Conservation (phyloP, 208 protist species). For the Trypanosoma vivax region DNA sequence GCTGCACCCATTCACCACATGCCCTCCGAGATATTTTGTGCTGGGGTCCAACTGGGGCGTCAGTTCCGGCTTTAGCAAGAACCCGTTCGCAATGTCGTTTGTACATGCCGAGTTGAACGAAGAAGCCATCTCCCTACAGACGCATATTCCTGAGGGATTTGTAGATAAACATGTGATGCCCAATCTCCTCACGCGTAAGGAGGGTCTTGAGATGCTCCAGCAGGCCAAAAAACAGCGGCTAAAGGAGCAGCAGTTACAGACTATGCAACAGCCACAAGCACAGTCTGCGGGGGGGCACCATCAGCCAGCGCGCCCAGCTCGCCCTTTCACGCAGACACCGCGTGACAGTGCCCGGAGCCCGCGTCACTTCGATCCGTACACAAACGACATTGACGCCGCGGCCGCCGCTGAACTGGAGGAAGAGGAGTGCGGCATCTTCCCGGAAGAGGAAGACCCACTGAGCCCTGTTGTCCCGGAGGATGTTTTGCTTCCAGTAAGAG, state of each 20-base stretch:
- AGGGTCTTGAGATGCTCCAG: constrained; percentile 48
- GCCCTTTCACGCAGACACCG: constrained; percentile 15
- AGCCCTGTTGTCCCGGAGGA: constrained; percentile 44
- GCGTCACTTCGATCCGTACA: constrained; percentile 7
- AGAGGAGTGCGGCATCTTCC: constrained; percentile 22
- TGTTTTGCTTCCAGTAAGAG: constrained; percentile 44
- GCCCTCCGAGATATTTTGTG: constrained; percentile 72
- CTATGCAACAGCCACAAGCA: neutral
- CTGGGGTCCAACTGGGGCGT: constrained; percentile 77
- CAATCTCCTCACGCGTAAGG: constrained; percentile 40
- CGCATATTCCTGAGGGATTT: constrained; percentile 44
- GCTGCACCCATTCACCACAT: constrained; percentile 67
- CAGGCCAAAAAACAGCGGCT: constrained; percentile 30
- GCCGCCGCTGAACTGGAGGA: constrained; percentile 30
- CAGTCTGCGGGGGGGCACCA: no score
- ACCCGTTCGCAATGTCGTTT: constrained; percentile 64
- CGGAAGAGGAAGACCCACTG: constrained; percentile 73
- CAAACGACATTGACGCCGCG: constrained; percentile 11
- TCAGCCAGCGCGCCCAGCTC: constrained; percentile 23
- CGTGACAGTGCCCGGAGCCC: constrained; percentile 24
- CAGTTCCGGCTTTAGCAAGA: constrained; percentile 37
- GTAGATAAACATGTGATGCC: constrained; percentile 53
- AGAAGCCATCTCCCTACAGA: constrained; percentile 47
- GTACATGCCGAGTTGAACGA: constrained; percentile 75
- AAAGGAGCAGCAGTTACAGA: constrained; percentile 6